phyloP scores from a whole-genome alignment of 768 basidiomycete species.

The Xerocomellus chrysenteron region DNA sequence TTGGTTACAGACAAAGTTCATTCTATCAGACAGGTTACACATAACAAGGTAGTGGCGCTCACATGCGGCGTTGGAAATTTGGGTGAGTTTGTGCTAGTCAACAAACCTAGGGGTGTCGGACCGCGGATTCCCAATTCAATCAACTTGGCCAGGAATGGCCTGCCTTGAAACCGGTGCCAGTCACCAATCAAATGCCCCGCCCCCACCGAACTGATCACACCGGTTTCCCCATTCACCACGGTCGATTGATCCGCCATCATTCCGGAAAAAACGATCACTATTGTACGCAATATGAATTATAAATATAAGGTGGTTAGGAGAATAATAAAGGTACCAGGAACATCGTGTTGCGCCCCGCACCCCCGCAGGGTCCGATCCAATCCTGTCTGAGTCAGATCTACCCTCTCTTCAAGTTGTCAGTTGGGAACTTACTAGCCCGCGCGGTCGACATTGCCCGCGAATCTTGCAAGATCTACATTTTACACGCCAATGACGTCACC shows the following conservation, averaged over 20 bases:
- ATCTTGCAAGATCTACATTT: neutral
- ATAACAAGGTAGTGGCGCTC: neutral
- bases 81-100: neutral
- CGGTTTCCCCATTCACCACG: neutral
- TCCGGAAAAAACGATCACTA: neutral
- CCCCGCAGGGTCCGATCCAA: neutral
- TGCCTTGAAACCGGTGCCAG: neutral
- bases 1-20: neutral
- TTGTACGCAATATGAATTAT: no score
- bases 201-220: neutral
- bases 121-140: neutral
- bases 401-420: neutral
- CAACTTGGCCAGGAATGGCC: neutral
- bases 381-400: neutral
- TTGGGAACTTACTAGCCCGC: no score
- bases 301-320: no score
- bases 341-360: neutral
- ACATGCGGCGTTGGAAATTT: neutral
- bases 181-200: neutral
- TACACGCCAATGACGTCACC: neutral
- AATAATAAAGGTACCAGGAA: conserved; percentile 2
- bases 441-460: conserved; percentile 1
- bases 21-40: neutral
- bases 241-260: neutral
- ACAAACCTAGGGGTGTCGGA: neutral